Evolutionary conservation across 805 yeast species (phyloP).

Genomic region (Ogataea methanolica): DNA sequence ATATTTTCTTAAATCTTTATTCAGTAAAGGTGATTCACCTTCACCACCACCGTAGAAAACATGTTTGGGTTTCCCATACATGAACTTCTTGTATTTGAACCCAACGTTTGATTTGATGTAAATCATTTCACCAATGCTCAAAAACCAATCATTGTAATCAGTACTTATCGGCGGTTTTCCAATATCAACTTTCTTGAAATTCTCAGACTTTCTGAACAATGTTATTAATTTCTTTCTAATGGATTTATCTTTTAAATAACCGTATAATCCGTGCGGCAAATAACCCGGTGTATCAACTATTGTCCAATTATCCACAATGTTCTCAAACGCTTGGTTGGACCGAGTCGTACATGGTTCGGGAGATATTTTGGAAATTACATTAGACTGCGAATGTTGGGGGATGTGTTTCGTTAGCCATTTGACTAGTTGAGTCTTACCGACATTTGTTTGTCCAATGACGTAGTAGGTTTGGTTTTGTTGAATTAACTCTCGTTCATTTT

Average conservation of each 20-base stretch:
- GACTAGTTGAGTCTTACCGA: conserved; percentile 25
- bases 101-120: no score
- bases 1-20: conserved; percentile 1
- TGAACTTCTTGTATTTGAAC: no score
- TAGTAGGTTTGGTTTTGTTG: conserved; percentile 7
- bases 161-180: no score
- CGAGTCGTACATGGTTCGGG: conserved; percentile 16
- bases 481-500: neutral
- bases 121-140: no score
- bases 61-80: no score
- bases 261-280: conserved; percentile 20
- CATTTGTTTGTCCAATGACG: conserved; percentile 26
- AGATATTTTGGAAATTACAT: conserved; percentile 7
- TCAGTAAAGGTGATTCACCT: neutral
- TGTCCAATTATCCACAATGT: conserved; percentile 8
- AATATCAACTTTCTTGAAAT: no score
- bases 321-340: conserved; percentile 5
- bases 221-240: neutral
- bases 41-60: neutral
- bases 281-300: conserved; percentile 29
- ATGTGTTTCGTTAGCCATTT: conserved; percentile 5
- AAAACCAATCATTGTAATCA: no score
- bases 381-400: conserved; percentile 4
- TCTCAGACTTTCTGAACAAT: no score
- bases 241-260: conserved; percentile 3